Evolutionary conservation across 2,329 filamentous ascomycete species (phyloP), one percentile per base, ranked within the genome.

Genomic region (Penicillium sp.): DNA sequence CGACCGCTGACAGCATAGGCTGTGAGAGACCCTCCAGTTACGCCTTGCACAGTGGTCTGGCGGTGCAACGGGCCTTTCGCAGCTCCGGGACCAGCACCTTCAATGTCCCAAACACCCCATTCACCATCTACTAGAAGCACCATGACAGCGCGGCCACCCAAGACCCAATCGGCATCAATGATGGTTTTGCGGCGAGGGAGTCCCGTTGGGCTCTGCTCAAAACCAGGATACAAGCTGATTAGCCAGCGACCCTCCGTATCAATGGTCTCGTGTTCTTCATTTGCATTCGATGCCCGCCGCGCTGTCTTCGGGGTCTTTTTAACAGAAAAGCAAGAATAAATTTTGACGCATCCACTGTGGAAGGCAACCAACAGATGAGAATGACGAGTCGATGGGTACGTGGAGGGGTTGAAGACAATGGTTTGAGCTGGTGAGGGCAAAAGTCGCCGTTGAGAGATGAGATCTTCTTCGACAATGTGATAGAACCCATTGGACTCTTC

Each of bases 341-440:
- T 75, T 53, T 85, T 83, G 27, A 85, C 81, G 43, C 76, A 78
- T 6, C 85, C 84, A n/a, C 75, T 77, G 1, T 77, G 69, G 55
- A 86, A 83, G 1, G 80, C 77, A 7, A 88, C 73, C 9, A 88
- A 75, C 11, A 88, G 69, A 45, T 81, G 80, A 0, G 81, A 79
- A 67, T 85, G 83, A 13, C 81, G 78, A 26, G 73, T 69, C 25
- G 81, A 80, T 4, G 83, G 82, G 62, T 80, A 82, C 39, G 77
- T 69, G 7, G 81, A 80, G 14, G 81, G 78, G 57, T 81, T 85
- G 74, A 87, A 86, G 1, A 76, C 68, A 45, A 87, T 75, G 5
- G 74, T 79, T 53, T 78, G 76, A 26, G 82, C 79, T 14, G 81
- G 80, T 8, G 78, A 77, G 14, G 78, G 75, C 21, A 86, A 72